Base-by-base conservation (phyloP, 768 basidiomycete genomes). In the Tricholoma flavovirens region DNA sequence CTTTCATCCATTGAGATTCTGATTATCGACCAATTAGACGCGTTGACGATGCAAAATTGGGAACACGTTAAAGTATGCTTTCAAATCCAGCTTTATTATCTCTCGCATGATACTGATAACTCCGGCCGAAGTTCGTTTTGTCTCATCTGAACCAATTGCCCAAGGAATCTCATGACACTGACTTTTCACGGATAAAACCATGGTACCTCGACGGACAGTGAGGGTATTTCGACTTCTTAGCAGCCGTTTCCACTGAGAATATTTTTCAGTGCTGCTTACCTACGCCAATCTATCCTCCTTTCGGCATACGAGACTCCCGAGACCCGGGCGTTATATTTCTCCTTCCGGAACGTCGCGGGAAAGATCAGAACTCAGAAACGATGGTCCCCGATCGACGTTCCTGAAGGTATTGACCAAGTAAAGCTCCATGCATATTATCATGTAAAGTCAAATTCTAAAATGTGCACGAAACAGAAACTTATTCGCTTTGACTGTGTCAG, bases 31-130 rank as follows among this genome's bases (percentile, higher is more conserved):
- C 94, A 97, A 65, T 77, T 92, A 76, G 93, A 98, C 69, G 88
- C 88, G 3, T 80, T 98, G 63, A 81, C 83, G 3, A 98, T 98
- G 97, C 97, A 98, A 73, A 99, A 99, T 64, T 99, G 97, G 97
- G 94, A 98, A 36, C 97, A 98, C 65, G 80, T 95, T 17, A 91
- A 97, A 79, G 95, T 92, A 66, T 33, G 77, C 64, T 55, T 17
- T 32, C 51, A 22, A 30, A 4, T 29, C 15, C 29, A n/a, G 29
- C 2, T 24, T 26, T 6, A 43, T 35, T 29, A 36, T 38, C 24
- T 36, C 12, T 33, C 9, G 33, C 43, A 15, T 12, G 4, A 3
- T 7, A 26, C 15, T 29, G 2, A 22, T 53, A 3, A 12, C 9
- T 43, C 7, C 9, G 29, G 26, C 30, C 30, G 24, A 53, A 97